These are phyloP conservation scores for Leishmania tropica DNA, from an alignment of 208 protist species.

Conservation along the genomic window DNA sequence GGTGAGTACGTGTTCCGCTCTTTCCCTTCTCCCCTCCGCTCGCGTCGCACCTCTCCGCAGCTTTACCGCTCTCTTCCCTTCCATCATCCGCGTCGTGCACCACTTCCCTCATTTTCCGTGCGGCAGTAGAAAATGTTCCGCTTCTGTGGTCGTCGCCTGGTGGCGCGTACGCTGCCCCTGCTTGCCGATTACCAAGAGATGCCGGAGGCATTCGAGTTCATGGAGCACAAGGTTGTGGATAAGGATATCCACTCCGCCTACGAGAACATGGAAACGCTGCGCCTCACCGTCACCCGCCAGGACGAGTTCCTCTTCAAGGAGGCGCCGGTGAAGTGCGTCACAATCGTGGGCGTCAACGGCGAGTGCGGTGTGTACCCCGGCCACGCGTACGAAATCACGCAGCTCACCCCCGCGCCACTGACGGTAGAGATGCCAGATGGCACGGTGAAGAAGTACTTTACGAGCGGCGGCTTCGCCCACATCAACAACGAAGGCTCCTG, in stretches of 20 bases:
- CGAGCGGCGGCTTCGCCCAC: slow-evolving; percentile 90
- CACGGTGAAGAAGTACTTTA: slow-evolving; percentile 78
- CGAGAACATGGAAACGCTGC: slow-evolving; percentile 83
- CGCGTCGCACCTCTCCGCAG: background rate
- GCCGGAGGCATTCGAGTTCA: slow-evolving; percentile 87
- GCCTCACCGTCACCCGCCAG: slow-evolving; percentile 89
- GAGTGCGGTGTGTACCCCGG: slow-evolving; percentile 88
- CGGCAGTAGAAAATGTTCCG: slow-evolving; percentile 71
- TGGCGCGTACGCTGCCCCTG: slow-evolving; percentile 64
- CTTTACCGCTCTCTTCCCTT: slow-evolving; percentile 3
- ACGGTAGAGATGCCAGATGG: slow-evolving; percentile 82
- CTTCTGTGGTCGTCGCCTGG: slow-evolving; percentile 57
- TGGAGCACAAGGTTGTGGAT: slow-evolving; percentile 84
- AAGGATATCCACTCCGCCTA: slow-evolving; percentile 84
- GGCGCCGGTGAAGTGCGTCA: slow-evolving; percentile 83
- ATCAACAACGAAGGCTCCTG: slow-evolving; percentile 92
- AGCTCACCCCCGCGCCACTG: slow-evolving; percentile 76
- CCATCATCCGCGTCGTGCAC: background rate
- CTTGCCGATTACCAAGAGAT: slow-evolving; percentile 48
- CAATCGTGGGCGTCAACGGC: slow-evolving; percentile 73
- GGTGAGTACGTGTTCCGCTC: slow-evolving; percentile 1
- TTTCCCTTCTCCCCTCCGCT: background rate
- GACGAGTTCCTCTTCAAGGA: slow-evolving; percentile 90
- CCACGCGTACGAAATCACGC: slow-evolving; percentile 89
- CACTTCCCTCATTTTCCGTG: background rate